These are phyloP conservation scores for Dillenia suffruticosa DNA, from an alignment of 164 flowering plant species.

Conservation along the genomic window DNA sequence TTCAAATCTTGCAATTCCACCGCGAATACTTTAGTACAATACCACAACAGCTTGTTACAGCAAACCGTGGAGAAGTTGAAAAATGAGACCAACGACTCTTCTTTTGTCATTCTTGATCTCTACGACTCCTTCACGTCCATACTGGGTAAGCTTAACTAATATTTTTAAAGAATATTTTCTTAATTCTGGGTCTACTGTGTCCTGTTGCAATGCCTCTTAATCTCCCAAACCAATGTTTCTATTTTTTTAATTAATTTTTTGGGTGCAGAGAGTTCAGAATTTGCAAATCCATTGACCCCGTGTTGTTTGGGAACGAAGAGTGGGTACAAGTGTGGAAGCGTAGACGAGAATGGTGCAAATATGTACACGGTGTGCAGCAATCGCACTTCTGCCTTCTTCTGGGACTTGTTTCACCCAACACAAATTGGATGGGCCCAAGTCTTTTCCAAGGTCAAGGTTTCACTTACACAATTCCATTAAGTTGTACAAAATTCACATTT, in stretches of 20 bases:
- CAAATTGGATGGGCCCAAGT: constrained; percentile 16
- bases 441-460: background rate
- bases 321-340: constrained; percentile 7
- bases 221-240: too few relatives aligned
- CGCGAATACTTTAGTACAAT: background rate
- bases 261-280: background rate
- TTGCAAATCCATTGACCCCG: constrained; percentile 1
- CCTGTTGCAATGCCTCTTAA: too few relatives aligned
- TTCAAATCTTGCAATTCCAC: constrained; percentile 2
- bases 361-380: constrained; percentile 9
- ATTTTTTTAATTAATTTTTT: background rate
- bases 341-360: constrained; percentile 4
- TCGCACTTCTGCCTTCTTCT: constrained; percentile 13
- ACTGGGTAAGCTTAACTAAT: too few relatives aligned
- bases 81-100: background rate
- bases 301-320: background rate
- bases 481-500: too few relatives aligned
- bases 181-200: too few relatives aligned
- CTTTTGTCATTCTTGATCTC: background rate
- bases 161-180: too few relatives aligned
- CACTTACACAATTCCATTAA: background rate
- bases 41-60: constrained; percentile 7
- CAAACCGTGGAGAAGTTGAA: background rate
- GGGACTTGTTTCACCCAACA: constrained; percentile 17
- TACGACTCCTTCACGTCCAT: background rate